phyloP scores from a whole-genome alignment of 2,329 filamentous ascomycete genomes.

The Paracamarosporium sp. region DNA sequence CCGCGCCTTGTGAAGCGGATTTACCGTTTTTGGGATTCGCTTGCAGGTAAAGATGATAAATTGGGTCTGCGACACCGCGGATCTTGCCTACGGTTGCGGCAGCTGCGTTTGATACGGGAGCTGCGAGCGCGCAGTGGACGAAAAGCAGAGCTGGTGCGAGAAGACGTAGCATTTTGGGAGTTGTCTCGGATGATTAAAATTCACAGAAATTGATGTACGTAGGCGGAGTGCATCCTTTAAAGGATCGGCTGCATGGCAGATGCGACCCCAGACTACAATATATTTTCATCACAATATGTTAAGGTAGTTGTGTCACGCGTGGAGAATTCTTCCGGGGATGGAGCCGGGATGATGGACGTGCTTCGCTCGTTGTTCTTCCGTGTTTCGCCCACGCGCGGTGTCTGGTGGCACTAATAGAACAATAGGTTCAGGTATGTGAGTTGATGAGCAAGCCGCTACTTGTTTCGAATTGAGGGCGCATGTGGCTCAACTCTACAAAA shows the following conservation, averaged over 20 bases:
- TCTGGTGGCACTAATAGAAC: too few species aligned
- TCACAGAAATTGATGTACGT: neutral
- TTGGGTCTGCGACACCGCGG: constrained; percentile 57
- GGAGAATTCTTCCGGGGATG: constrained; percentile 8
- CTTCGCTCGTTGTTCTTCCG: too few species aligned
- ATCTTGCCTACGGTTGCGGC: constrained; percentile 57
- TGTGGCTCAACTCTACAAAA: neutral
- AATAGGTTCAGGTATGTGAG: too few species aligned
- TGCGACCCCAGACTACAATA: neutral
- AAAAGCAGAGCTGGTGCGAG: constrained; percentile 7
- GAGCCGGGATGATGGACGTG: too few species aligned
- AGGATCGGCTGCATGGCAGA: neutral
- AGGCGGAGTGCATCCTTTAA: neutral
- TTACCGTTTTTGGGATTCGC: constrained; percentile 52
- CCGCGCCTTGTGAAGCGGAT: neutral
- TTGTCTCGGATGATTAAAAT: neutral
- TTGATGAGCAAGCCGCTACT: too few species aligned
- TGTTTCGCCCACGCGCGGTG: too few species aligned
- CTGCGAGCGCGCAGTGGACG: constrained; percentile 9
- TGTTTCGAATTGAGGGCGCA: neutral
- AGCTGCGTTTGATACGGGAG: constrained; percentile 22
- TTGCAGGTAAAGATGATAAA: constrained; percentile 63
- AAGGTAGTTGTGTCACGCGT: constrained; percentile 11
- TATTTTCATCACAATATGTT: neutral
- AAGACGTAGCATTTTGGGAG: neutral